Evolutionary conservation across 768 basidiomycete species (phyloP).

Genomic region (Mrakia blollopis): DNA sequence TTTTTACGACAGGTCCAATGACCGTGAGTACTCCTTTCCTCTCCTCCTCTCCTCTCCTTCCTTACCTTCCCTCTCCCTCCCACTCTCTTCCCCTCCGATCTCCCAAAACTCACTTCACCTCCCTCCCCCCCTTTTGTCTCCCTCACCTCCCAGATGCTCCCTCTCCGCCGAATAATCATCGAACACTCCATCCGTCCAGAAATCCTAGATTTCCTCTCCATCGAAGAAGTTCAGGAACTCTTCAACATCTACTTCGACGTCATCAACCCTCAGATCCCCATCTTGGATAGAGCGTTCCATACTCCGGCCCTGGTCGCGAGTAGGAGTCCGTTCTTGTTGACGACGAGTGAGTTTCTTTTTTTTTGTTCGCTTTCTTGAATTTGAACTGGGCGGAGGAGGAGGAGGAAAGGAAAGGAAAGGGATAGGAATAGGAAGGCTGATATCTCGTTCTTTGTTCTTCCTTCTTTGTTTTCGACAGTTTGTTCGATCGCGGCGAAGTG

Average conservation of each 20-base stretch:
- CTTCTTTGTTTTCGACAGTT: not conserved
- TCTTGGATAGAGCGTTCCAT: conserved; percentile 83
- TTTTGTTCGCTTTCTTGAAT: no score
- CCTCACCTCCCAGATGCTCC: conserved; percentile 19
- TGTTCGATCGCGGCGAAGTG: conserved; percentile 93
- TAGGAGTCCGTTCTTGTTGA: conserved; percentile 88
- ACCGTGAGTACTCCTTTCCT: not conserved
- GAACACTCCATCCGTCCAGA: conserved; percentile 80
- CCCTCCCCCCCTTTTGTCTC: not conserved
- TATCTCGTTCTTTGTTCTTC: no score
- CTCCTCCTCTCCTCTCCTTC: not conserved
- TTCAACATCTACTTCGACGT: conserved; percentile 49
- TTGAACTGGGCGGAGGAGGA: no score
- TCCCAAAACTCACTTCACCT: not conserved
- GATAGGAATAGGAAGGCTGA: no score
- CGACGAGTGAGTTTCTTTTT: conserved; percentile 52
- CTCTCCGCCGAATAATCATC: conserved; percentile 64
- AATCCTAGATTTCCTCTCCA: conserved; percentile 79
- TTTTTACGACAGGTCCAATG: no score
- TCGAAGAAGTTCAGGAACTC: conserved; percentile 64
- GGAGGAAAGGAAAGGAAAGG: no score
- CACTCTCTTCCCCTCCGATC: not conserved
- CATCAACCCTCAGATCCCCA: conserved; percentile 65
- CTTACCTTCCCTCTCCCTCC: no score
- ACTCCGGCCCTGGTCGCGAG: conserved; percentile 91